Evolutionary conservation across 495 filamentous ascomycete species (phyloP), one percentile per base, ranked within the genome.

Genomic region (Tuber brumale): DNA sequence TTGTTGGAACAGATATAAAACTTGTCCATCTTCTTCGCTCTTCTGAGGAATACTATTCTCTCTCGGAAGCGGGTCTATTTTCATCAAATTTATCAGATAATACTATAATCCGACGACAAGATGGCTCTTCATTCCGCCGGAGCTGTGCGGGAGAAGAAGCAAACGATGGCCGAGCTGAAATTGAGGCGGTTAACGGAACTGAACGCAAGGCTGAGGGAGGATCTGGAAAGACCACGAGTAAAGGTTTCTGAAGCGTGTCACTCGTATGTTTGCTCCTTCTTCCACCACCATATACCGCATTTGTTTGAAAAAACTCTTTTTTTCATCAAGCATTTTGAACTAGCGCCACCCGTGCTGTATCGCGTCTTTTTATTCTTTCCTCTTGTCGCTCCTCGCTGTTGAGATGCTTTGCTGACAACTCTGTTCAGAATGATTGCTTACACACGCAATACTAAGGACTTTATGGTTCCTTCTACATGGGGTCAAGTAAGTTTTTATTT

Each of bases 401-500:
- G n/a, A 23, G 14, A 48, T 27, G 12, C 39, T 16, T 48, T 27
- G n/a, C 75, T 70, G 44, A 82, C 44, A 35, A 57, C 75, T 39
- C 69, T 79, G n/a, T 46, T 69, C 84, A 99, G 95, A 77, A 91
- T 98, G 83, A 97, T 99, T 83, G 91, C 91, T 77, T 98, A 97
- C 85, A 97, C 94, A 85, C 95, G 94, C 83, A 93, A 91, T 84
- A 97, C 95, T 79, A 93, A 93, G 85, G 95, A 99, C 84, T 98
- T 94, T 85, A 99, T 99, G 95, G 95, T 99, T 78, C 95, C 95
- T 72, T 94, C 92, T 71, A 91, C 96, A 84, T 98, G 96, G 95
- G 95, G 96, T 77, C 88, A 89, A 77, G 94, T 98, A 88, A 85
- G 91, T 82, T 69, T 74, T 57, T 39, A 42, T 39, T n/a, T 74